Conservation (phyloP, 192 early-diverging fungal species). For the Umbelopsis vinacea region DNA sequence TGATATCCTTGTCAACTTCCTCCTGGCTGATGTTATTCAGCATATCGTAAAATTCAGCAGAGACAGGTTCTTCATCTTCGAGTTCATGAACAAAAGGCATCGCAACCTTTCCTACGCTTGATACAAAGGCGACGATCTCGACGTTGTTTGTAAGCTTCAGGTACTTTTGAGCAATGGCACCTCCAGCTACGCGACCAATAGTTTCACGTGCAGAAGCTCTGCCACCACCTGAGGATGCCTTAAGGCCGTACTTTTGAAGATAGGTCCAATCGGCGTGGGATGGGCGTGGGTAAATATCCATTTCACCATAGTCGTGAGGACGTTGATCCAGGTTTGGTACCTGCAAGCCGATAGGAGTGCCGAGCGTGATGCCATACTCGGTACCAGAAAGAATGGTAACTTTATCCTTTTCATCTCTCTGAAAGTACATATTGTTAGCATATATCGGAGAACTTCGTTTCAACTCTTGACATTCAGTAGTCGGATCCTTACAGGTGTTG, state of each 20-base stretch:
- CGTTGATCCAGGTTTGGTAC: constrained; percentile 96
- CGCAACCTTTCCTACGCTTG: constrained; percentile 80
- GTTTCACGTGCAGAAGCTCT: constrained; percentile 95
- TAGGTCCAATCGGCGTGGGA: constrained; percentile 99
- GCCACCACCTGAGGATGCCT: constrained; percentile 94
- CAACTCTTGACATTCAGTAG: background rate
- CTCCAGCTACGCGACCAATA: constrained; percentile 94
- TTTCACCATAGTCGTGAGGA: constrained; percentile 95
- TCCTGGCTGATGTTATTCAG: constrained; percentile 72
- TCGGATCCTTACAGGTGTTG: constrained; percentile 78
- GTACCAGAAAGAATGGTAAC: constrained; percentile 93
- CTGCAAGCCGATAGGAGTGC: constrained; percentile 92
- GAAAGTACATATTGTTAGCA: background rate
- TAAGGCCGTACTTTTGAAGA: constrained; percentile 93
- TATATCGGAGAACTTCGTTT: background rate
- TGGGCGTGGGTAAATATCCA: constrained; percentile 93
- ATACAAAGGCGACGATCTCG: constrained; percentile 95
- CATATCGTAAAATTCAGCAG: constrained; percentile 63
- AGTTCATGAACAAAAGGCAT: constrained; percentile 69
- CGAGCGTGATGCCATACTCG: constrained; percentile 91
- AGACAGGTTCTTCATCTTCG: constrained; percentile 46
- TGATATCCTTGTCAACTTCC: constrained; percentile 81
- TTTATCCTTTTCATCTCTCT: constrained; percentile 95
- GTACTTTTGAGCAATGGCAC: constrained; percentile 98
- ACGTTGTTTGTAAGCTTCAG: constrained; percentile 76